A percentile compares a stretch with the other conserved stretches of the same genome.
Conservation (phyloP, 1,139 yeast genomes). For the Lodderomyces pseudojiufengensis region DNA sequence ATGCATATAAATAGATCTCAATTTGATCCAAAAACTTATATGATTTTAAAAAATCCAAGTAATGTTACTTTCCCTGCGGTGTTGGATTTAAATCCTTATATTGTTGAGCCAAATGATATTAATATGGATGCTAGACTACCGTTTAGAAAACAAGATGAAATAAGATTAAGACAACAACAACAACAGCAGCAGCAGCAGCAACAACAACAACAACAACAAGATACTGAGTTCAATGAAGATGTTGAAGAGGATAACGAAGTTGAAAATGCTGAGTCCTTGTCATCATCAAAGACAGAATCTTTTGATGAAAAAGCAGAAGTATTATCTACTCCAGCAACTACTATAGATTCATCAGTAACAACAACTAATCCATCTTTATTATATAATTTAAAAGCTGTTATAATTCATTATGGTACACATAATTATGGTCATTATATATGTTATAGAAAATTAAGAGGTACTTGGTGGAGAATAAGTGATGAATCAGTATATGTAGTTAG, state of each 20-base stretch:
- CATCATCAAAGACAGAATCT: slow-evolving; percentile 10
- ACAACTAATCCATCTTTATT: slow-evolving; percentile 35
- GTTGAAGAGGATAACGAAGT: slow-evolving; percentile 4
- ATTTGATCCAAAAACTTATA: slow-evolving; percentile 81
- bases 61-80: slow-evolving; percentile 71
- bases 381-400: slow-evolving; percentile 77
- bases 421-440: slow-evolving; percentile 94
- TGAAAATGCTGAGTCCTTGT: not conserved
- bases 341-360: slow-evolving; percentile 4
- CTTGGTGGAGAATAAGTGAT: slow-evolving; percentile 95
- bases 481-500: slow-evolving; percentile 78
- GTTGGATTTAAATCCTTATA: slow-evolving; percentile 64
- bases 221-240: slow-evolving; percentile 10
- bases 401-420: slow-evolving; percentile 90
- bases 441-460: slow-evolving; percentile 71
- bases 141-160: slow-evolving; percentile 58
- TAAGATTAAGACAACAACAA: not conserved
- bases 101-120: slow-evolving; percentile 65
- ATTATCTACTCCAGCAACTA: not conserved
- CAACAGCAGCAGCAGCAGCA: not conserved
- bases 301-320: not conserved
- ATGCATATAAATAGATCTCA: slow-evolving; percentile 90
- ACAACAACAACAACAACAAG: slow-evolving; percentile 4
- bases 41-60: slow-evolving; percentile 79
- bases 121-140: slow-evolving; percentile 78